Evolutionary conservation across 2,329 filamentous ascomycete genomes (phyloP).

Genomic region (Fusarium pseudograminearum): DNA sequence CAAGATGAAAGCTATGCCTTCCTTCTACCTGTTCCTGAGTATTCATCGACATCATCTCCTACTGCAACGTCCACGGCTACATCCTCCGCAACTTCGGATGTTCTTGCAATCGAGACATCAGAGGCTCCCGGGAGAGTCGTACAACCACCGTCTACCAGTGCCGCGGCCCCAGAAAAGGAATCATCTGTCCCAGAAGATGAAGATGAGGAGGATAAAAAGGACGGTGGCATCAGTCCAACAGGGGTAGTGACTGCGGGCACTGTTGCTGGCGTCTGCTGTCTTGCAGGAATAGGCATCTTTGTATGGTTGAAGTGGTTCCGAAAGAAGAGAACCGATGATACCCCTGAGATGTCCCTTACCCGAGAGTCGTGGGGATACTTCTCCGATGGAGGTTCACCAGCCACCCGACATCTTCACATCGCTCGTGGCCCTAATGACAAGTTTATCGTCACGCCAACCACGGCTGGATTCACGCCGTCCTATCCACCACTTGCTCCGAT

Average conservation of each 20-base stretch:
- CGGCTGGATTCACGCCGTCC: constrained; percentile 37
- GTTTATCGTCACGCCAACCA: constrained; percentile 44
- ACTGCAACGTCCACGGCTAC: constrained; percentile 18
- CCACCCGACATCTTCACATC: constrained; percentile 37
- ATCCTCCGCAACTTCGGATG: constrained; percentile 14
- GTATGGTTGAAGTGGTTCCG: constrained; percentile 47
- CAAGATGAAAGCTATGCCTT: constrained; percentile 41
- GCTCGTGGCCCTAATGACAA: constrained; percentile 45
- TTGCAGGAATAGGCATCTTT: constrained; percentile 42
- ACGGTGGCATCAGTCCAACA: constrained; percentile 28
- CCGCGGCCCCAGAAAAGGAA: constrained; percentile 20
- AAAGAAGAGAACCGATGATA: constrained; percentile 27
- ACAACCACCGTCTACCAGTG: constrained; percentile 22
- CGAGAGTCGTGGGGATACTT: constrained; percentile 42
- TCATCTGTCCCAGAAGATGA: constrained; percentile 21
- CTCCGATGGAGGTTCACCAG: constrained; percentile 29
- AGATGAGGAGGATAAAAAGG: constrained; percentile 10
- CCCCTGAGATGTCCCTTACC: constrained; percentile 3
- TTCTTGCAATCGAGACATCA: constrained; percentile 38
- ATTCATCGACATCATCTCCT: constrained; percentile 17
- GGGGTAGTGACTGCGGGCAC: constrained; percentile 43
- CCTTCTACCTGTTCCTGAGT: constrained; percentile 33
- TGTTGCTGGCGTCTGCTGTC: constrained; percentile 43
- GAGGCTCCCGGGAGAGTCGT: constrained; percentile 22
- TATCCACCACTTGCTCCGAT: constrained; percentile 13